Base-by-base conservation (phyloP, 1,284 basidiomycete genomes). In the Spongiforma sp. region DNA sequence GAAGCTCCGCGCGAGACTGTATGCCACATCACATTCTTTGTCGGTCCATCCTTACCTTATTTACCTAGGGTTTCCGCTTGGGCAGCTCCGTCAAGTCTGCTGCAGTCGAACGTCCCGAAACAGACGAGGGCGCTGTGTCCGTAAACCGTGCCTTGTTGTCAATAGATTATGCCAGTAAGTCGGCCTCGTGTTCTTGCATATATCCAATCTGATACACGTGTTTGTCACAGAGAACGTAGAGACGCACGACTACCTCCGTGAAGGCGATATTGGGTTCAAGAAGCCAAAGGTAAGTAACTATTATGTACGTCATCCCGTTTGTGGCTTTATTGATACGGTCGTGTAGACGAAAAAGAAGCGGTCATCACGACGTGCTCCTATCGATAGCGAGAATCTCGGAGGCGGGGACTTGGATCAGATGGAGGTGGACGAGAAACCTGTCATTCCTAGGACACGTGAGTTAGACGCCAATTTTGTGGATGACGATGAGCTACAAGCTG, bases 401-500 rank as follows among this genome's bases (percentile, higher is more conserved):
- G 80, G 80, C 33, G 71, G 75, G 60, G 76, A 75, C 30, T 78
- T 79, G 68, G 83, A 88, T 68, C 81, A 79, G 64, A 96, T 96
- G 93, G 87, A 93, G 57, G 86, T 95, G 65, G 95, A 95, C 71
- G 82, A 87, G 68, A 88, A 86, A 68, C 85, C 88, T 55, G 79
- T 86, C 66, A 78, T 86, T 57, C 86, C 88, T 65, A 83, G 87
- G 69, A 80, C 81, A 70, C 82, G 89, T 71, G 88, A 95, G 76
- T 82, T 91, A 62, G 89, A 95, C 71, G 84, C 85, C 66, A 97
- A 98, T 80, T 93, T 99, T 77, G 91, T 99, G 68, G 98, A 99
- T 80, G 98, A 99, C 77, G 98, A 99, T 78, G 98, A 99, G 74
- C 85, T 99, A 43, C 96, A 98, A 83, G 94, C 94, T 37, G 94